Evolutionary conservation across 2,329 filamentous ascomycete genomes (phyloP).

Genomic region (Nemania sp.): DNA sequence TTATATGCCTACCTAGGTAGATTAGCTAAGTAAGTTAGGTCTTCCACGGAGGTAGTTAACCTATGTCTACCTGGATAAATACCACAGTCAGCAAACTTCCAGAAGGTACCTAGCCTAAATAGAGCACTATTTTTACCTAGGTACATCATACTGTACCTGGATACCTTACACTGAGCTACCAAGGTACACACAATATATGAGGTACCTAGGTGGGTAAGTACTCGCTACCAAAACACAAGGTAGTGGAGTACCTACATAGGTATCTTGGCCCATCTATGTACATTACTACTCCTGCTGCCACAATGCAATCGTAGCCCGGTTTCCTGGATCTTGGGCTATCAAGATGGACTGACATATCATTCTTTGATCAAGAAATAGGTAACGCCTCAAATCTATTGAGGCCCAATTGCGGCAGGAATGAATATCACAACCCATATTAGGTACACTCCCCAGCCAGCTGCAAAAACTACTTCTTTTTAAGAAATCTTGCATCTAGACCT

Average conservation of each 20-base stretch:
- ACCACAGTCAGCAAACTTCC: too few relatives aligned
- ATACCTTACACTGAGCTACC: too few relatives aligned
- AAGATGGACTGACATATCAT: constrained; percentile 25
- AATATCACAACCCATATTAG: neutral
- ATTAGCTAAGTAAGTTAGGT: too few relatives aligned
- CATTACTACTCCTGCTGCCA: constrained; percentile 15
- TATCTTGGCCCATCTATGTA: neutral
- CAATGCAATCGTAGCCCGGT: constrained; percentile 28
- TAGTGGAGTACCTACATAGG: neutral
- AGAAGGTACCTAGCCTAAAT: too few relatives aligned
- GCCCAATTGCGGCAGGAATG: constrained; percentile 10
- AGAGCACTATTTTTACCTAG: too few relatives aligned
- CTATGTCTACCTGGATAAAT: too few relatives aligned
- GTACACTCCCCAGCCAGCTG: neutral
- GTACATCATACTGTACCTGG: too few relatives aligned
- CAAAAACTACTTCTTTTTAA: neutral
- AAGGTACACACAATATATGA: neutral
- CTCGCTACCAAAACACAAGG: too few relatives aligned
- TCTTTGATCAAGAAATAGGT: neutral
- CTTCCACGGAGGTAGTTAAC: too few relatives aligned
- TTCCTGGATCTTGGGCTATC: constrained; percentile 28
- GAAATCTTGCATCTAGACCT: constrained; percentile 19
- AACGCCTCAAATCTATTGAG: constrained; percentile 27
- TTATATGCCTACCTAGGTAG: too few relatives aligned
- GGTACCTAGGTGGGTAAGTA: too few relatives aligned